Evolutionary conservation across 2,329 filamentous ascomycete species (phyloP).

Genomic region (Venturia aucupariae): DNA sequence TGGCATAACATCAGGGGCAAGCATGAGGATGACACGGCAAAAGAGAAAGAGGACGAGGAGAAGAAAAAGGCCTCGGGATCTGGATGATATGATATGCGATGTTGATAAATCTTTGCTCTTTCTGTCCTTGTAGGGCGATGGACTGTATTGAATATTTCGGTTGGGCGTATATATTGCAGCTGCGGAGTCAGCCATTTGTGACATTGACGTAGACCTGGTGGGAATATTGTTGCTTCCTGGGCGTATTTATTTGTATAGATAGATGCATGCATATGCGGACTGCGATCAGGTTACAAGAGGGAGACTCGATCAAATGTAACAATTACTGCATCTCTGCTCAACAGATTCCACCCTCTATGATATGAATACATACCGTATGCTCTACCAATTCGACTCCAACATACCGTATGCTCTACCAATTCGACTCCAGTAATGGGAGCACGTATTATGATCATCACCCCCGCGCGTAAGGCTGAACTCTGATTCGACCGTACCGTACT

Average conservation of each 20-base stretch:
- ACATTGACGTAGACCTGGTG: neutral
- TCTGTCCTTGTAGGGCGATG: neutral
- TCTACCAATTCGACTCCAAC: no score
- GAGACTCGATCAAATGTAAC: conserved; percentile 2
- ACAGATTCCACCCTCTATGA: conserved; percentile 16
- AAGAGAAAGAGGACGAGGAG: conserved; percentile 21
- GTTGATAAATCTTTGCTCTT: neutral
- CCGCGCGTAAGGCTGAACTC: conserved; percentile 15
- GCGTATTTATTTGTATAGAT: neutral
- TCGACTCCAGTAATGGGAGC: no score
- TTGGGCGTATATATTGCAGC: neutral
- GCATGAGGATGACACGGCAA: conserved; percentile 25
- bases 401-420: no score
- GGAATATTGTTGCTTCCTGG: neutral
- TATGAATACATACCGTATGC: no score
- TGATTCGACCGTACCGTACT: conserved; percentile 14
- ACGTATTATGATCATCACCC: neutral
- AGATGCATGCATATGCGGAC: neutral
- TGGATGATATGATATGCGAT: conserved; percentile 15
- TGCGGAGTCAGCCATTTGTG: neutral
- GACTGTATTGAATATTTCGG: neutral
- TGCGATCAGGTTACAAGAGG: no score
- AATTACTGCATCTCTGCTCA: conserved; percentile 17
- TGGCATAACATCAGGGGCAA: conserved; percentile 91
- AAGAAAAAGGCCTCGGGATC: conserved; percentile 26